Base-by-base conservation (phyloP, 2,329 filamentous ascomycete species). In the Epichloe gansuensis region DNA sequence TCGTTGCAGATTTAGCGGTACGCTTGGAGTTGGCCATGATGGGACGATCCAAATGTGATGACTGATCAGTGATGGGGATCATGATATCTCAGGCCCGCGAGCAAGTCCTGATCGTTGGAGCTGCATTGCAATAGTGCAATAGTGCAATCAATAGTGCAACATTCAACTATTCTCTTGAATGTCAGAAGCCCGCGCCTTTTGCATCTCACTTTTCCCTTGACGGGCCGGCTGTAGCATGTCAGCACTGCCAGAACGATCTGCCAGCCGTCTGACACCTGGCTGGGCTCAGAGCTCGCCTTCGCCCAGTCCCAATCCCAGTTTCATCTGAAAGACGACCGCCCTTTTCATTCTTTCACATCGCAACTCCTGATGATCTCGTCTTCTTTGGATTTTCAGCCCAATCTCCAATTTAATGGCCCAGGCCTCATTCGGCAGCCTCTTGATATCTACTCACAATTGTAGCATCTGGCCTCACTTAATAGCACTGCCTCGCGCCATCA, bases 1-100 rank as follows among this genome's bases (percentile, higher is more conserved):
- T 79, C 50, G 66, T 78, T 45, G 68, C 70, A 0, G 75, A 79
- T 56, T 56, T 78, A 38, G 72, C 74, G 2, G 66, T 77, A n/a
- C 68, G 71, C 4, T 72, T 77, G 57, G 75, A 78, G 53, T 51
- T 62, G 41, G 55, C 51, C 42, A 42, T 57, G 54, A 56, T 57
- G 8, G 51, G 52, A 43, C 49, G 47, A 13, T 35, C 57, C 15
- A 62, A n/a, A 52, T 62, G 11, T 61, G 15, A 12, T 13, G 2
- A 27, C n/a, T 23, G 44, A 21, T 31, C 23, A 45, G 39, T n/a
- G 6, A 21, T 11, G n/a, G 9, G 31, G 1, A 31, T 31, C 31
- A 31, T 31, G 31, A 4, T 9, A 31, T 31, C 31, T 4, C 9
- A 31, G 31, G 31, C 31, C 3, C 31, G 31, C 31, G 8, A 31